Base-by-base conservation (phyloP, 768 basidiomycete genomes). In the Sporobolomyces phaffii region DNA sequence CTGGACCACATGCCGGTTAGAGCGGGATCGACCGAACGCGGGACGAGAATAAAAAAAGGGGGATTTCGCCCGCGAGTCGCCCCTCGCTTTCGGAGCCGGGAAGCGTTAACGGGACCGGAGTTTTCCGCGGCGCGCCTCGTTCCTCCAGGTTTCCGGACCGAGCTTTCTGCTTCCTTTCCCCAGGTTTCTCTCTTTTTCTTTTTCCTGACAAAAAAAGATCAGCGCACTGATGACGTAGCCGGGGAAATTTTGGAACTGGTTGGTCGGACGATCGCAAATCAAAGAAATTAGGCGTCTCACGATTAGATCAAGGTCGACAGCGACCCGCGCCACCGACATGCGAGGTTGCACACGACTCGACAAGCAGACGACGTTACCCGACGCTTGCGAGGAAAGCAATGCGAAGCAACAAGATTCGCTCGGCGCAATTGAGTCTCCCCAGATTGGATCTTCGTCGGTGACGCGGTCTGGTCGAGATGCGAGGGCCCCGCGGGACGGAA, bases 81-180 rank as follows among this genome's bases (percentile, higher is more conserved):
- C 29, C 50, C 50, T 51, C 50, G 50, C 50, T 51, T 51, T 5
- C n/a, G n/a, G n/a, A n/a, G n/a, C n/a, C n/a, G n/a, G n/a, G n/a
- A n/a, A n/a, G n/a, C n/a, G n/a, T n/a, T n/a, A n/a, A n/a, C n/a
- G n/a, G n/a, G n/a, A n/a, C n/a, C n/a, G n/a, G n/a, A n/a, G n/a
- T n/a, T n/a, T 9, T 38, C 24, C 48, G 48, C 48, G 48, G 48
- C 5, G 5, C 24, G 13, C 48, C 48, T 49, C 48, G 40, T 41
- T 41, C 20, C 40, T 41, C 40, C 40, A 41, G 40, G 20, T 41
- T 41, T 41, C 11, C 20, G 40, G 20, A 41, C 40, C 10, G 40
- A 41, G 40, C 40, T 41, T 41, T n/a, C n/a, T 20, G 40, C 11
- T 41, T 20, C 40, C 11, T 41, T 20, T 41, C 20, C 40, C 40